Evolutionary conservation across 106 monocot genomes (phyloP).

Genomic region (Acanthochlamys bracteata): DNA sequence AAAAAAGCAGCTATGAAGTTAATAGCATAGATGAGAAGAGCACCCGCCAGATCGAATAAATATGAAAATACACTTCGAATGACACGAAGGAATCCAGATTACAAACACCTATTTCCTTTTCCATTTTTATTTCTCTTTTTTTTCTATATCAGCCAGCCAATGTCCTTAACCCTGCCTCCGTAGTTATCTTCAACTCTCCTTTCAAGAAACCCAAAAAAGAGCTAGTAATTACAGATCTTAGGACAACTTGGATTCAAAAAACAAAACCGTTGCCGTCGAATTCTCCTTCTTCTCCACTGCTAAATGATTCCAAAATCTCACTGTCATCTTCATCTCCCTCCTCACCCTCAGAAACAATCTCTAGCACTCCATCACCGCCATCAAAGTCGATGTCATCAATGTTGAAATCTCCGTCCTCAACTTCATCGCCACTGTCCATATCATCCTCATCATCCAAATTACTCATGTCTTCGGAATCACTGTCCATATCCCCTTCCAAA

Average conservation of each 20-base stretch:
- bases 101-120: too few relatives aligned
- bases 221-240: neutral
- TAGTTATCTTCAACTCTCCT: neutral
- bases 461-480: slow-evolving; percentile 42
- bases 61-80: too few relatives aligned
- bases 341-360: slow-evolving; percentile 58
- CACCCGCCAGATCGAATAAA: too few relatives aligned
- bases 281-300: slow-evolving; percentile 67
- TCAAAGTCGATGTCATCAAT: slow-evolving; percentile 42
- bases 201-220: neutral
- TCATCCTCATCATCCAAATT: slow-evolving; percentile 58
- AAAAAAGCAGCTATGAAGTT: too few relatives aligned
- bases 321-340: slow-evolving; percentile 62
- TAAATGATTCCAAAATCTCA: slow-evolving; percentile 43
- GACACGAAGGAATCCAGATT: too few relatives aligned
- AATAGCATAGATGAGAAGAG: too few relatives aligned
- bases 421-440: slow-evolving; percentile 44
- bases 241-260: neutral
- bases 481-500: slow-evolving; percentile 37
- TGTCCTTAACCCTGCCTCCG: neutral
- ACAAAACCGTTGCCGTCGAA: slow-evolving; percentile 20
- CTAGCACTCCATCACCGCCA: slow-evolving; percentile 53
- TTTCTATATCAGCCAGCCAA: neutral
- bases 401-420: slow-evolving; percentile 39
- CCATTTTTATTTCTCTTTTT: too few relatives aligned